Percentiles rank a stretch among this genome's conserved stretches.
Conservation (phyloP, 2,329 filamentous ascomycete species). For the Remersonia thermophila region DNA sequence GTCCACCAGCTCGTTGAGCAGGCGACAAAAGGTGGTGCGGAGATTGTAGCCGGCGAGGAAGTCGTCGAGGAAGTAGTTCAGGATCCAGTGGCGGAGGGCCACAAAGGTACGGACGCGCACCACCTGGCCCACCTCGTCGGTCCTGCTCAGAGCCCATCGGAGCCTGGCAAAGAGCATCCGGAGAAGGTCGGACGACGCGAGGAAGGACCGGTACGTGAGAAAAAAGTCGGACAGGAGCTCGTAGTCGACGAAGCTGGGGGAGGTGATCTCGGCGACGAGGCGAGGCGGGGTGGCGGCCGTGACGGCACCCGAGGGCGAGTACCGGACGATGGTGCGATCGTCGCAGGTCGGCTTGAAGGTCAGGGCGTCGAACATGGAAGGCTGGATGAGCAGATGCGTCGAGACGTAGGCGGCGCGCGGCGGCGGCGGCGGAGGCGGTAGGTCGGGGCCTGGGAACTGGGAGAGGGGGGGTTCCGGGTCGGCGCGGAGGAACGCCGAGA, state of each 20-base stretch:
- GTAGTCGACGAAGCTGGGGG: constrained; percentile 90
- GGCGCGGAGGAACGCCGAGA: constrained; percentile 15
- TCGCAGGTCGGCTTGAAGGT: constrained; percentile 70
- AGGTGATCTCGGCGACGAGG: constrained; percentile 91
- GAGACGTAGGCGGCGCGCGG: constrained; percentile 37
- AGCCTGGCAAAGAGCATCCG: constrained; percentile 75
- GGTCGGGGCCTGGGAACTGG: constrained; percentile 23
- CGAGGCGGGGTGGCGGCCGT: constrained; percentile 82
- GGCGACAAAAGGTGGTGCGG: constrained; percentile 64
- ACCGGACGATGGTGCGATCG: constrained; percentile 69
- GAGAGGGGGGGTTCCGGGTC: constrained; percentile 19
- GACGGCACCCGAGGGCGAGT: constrained; percentile 60
- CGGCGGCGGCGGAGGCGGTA: constrained; percentile 30
- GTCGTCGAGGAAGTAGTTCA: constrained; percentile 96
- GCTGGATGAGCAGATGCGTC: constrained; percentile 44
- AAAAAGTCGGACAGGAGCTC: constrained; percentile 97
- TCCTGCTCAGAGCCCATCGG: constrained; percentile 69
- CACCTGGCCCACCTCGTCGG: constrained; percentile 77
- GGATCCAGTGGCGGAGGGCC: constrained; percentile 87
- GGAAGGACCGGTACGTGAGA: constrained; percentile 80
- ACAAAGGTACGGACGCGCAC: constrained; percentile 95
- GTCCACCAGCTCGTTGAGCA: constrained; percentile 58
- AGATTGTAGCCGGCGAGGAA: constrained; percentile 68
- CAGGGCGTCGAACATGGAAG: constrained; percentile 70
- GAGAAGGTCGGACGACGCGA: constrained; percentile 64